A percentile compares a stretch with the other conserved stretches of the same genome.
Evolutionary conservation across 1,284 basidiomycete genomes (phyloP).

Genomic region (Pascua guehoae): DNA sequence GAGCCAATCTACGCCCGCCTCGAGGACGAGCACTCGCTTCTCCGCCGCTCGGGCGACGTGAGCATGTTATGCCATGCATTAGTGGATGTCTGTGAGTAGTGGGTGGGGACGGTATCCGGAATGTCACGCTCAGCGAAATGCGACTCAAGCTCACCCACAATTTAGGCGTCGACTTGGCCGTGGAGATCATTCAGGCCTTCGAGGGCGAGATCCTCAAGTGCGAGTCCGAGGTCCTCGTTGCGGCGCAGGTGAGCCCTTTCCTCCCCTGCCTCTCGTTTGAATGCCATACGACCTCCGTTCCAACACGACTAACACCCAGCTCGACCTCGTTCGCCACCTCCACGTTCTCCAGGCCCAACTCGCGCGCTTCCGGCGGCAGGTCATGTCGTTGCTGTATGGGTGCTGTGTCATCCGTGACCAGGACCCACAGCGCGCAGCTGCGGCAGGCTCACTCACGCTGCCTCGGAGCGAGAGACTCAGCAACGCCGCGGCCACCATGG

Average conservation of each 20-base stretch:
- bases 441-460: conserved; percentile 18
- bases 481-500: neutral
- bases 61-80: conserved; percentile 49
- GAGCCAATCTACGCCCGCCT: conserved; percentile 45
- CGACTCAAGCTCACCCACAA: neutral
- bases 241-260: conserved; percentile 23
- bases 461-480: neutral
- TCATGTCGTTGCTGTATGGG: conserved; percentile 42
- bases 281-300: neutral
- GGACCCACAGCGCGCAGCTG: conserved; percentile 40
- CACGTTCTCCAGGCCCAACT: conserved; percentile 49
- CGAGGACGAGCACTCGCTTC: conserved; percentile 42
- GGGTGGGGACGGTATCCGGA: no score
- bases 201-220: conserved; percentile 48
- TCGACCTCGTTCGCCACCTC: conserved; percentile 47
- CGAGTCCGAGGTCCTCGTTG: conserved; percentile 45
- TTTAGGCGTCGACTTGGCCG: conserved; percentile 43
- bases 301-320: conserved; percentile 15
- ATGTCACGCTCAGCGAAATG: no score
- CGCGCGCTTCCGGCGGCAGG: conserved; percentile 42
- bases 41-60: conserved; percentile 44
- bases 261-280: conserved; percentile 8
- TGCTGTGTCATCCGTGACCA: conserved; percentile 47
- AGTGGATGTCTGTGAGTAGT: conserved; percentile 41
- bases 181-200: conserved; percentile 47